Conservation (phyloP, 2,329 filamentous ascomycete species). For the Decorospora gaudefroyi region DNA sequence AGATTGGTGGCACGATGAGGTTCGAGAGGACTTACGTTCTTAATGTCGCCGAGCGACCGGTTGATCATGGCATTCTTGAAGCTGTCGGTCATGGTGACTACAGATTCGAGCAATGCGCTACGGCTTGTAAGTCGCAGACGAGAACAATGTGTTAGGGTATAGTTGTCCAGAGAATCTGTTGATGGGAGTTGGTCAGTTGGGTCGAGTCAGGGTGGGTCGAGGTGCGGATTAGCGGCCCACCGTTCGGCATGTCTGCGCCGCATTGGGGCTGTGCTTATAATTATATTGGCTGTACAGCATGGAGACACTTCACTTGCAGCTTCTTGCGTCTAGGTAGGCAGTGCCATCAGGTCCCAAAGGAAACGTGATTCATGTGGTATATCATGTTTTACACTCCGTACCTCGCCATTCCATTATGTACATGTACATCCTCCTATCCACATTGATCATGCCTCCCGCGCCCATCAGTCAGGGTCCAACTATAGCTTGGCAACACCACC, state of each 20-base stretch:
- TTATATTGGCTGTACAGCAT: slow-evolving; percentile 2
- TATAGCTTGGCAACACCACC: neutral
- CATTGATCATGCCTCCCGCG: neutral
- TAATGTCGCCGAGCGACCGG: slow-evolving; percentile 84
- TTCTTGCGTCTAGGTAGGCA: too few species aligned
- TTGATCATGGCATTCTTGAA: slow-evolving; percentile 68
- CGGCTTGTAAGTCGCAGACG: slow-evolving; percentile 1
- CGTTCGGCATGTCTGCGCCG: slow-evolving; percentile 22
- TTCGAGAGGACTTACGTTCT: slow-evolving; percentile 74
- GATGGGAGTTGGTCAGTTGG: slow-evolving; percentile 5
- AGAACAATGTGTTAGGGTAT: neutral
- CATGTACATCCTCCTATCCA: too few species aligned
- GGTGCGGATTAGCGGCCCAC: slow-evolving; percentile 14
- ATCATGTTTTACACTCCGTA: too few species aligned
- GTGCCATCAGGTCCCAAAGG: too few species aligned
- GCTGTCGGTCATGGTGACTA: slow-evolving; percentile 47
- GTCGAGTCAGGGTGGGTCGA: slow-evolving; percentile 11
- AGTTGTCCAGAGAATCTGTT: slow-evolving; percentile 6
- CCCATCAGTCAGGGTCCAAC: neutral
- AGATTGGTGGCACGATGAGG: too few species aligned
- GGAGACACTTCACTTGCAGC: slow-evolving; percentile 3
- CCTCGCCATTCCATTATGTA: too few species aligned
- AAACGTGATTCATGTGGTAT: too few species aligned
- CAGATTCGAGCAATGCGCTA: neutral
- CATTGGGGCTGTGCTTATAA: slow-evolving; percentile 27